Conservation (phyloP, 2,329 filamentous ascomycete genomes). For the Penicillium nordicum region DNA sequence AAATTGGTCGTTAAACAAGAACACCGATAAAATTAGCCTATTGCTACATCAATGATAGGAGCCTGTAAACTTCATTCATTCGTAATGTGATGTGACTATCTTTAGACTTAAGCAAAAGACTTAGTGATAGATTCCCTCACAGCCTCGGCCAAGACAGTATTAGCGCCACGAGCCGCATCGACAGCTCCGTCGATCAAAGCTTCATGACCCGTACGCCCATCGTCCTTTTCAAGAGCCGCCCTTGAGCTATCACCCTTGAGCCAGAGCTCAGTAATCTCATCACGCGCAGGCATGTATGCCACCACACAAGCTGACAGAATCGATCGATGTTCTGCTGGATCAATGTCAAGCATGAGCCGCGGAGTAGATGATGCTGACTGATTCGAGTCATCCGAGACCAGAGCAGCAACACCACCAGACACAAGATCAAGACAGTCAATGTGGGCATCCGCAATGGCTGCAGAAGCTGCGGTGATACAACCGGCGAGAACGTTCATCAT, state of each 20-base stretch:
- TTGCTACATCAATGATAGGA: not conserved
- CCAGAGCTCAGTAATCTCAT: slow-evolving; percentile 95
- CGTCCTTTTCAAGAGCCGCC: slow-evolving; percentile 26
- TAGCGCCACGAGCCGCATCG: slow-evolving; percentile 57
- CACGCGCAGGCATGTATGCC: slow-evolving; percentile 78
- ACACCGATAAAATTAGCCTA: not conserved
- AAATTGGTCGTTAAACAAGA: not conserved
- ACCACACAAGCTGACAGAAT: slow-evolving; percentile 84
- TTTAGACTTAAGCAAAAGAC: slow-evolving; percentile 26
- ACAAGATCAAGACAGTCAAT: slow-evolving; percentile 94
- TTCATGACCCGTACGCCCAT: slow-evolving; percentile 46
- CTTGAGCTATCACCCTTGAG: slow-evolving; percentile 67
- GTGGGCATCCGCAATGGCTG: slow-evolving; percentile 87
- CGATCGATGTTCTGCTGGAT: slow-evolving; percentile 72
- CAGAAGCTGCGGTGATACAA: slow-evolving; percentile 89
- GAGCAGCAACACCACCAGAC: slow-evolving; percentile 80
- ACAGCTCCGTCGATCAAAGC: slow-evolving; percentile 61
- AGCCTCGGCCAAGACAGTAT: slow-evolving; percentile 60
- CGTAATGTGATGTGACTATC: slow-evolving; percentile 15
- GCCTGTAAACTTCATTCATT: slow-evolving; percentile 19
- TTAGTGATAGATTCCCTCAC: slow-evolving; percentile 55
- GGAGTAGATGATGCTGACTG: slow-evolving; percentile 23
- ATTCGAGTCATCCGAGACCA: slow-evolving; percentile 52
- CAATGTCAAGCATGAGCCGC: slow-evolving; percentile 68
- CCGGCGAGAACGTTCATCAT: slow-evolving; percentile 88